These are phyloP conservation scores for Corynascus novoguineensis DNA, from an alignment of 495 filamentous ascomycete species.

Conservation along the genomic window DNA sequence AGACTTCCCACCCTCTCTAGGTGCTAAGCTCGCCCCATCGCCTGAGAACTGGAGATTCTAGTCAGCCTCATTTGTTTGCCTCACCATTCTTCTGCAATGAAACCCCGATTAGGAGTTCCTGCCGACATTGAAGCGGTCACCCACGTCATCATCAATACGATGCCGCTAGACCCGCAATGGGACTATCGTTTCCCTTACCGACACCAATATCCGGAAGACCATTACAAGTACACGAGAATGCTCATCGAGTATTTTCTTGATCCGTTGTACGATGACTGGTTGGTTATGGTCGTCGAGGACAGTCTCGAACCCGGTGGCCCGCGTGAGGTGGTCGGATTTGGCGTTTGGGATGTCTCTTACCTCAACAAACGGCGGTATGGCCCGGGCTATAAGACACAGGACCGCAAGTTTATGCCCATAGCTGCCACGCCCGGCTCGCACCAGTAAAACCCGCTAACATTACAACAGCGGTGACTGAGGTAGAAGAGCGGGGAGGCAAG, in stretches of 20 bases:
- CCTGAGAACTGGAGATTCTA: not conserved
- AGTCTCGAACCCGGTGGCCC: slow-evolving; percentile 20
- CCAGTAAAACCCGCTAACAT: not conserved
- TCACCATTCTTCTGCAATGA: slow-evolving; percentile 18
- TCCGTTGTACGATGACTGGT: slow-evolving; percentile 31
- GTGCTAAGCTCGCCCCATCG: not conserved
- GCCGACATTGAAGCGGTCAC: slow-evolving; percentile 34
- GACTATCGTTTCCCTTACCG: slow-evolving; percentile 35
- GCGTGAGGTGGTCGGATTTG: slow-evolving; percentile 25
- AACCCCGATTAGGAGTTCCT: slow-evolving; percentile 22
- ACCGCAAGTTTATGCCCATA: slow-evolving; percentile 24
- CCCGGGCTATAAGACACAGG: slow-evolving; percentile 26
- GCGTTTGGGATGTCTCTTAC: slow-evolving; percentile 34
- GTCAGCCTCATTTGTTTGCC: not conserved
- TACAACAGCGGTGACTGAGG: slow-evolving; percentile 21
- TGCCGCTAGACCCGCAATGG: slow-evolving; percentile 38
- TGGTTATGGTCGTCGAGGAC: slow-evolving; percentile 34
- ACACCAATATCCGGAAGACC: slow-evolving; percentile 28
- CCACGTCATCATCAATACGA: slow-evolving; percentile 30
- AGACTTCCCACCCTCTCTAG: no score
- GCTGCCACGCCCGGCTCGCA: not conserved
- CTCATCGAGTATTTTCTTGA: slow-evolving; percentile 33
- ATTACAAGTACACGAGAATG: slow-evolving; percentile 33
- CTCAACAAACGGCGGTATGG: slow-evolving; percentile 29
- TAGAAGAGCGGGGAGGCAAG: slow-evolving; percentile 25